phyloP scores from a whole-genome alignment of 257 asterid genomes.

The Hygrophila difformis region DNA sequence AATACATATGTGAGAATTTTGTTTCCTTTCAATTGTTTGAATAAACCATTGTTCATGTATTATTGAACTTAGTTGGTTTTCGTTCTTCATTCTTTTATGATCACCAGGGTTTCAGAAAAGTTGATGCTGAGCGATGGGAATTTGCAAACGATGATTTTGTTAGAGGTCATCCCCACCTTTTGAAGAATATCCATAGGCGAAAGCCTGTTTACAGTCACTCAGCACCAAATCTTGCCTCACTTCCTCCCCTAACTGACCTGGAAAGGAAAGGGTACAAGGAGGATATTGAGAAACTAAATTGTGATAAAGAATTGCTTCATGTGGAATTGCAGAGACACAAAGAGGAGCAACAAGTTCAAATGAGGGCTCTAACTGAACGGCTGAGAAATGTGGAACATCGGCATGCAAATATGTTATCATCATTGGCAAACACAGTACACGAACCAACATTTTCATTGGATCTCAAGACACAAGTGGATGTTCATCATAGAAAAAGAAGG shows the following conservation, averaged over 20 bases:
- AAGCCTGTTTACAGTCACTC: slow-evolving; percentile 97
- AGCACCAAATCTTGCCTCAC: slow-evolving; percentile 30
- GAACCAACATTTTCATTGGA: slow-evolving; percentile 33
- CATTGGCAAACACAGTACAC: slow-evolving; percentile 34
- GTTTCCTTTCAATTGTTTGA: slow-evolving; percentile 4
- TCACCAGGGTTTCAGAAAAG: slow-evolving; percentile 78
- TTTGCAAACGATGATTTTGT: slow-evolving; percentile 77
- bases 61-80: too few relatives aligned
- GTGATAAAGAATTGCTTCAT: slow-evolving; percentile 44
- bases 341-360: slow-evolving; percentile 43
- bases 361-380: slow-evolving; percentile 35
- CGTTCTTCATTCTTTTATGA: slow-evolving; percentile 14
- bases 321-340: slow-evolving; percentile 42
- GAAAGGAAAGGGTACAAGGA: slow-evolving; percentile 64
- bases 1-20: slow-evolving; percentile 68
- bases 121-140: slow-evolving; percentile 91
- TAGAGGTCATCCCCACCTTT: slow-evolving; percentile 60
- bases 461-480: slow-evolving; percentile 32
- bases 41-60: too few relatives aligned
- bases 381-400: slow-evolving; percentile 35
- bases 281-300: slow-evolving; percentile 50
- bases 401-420: slow-evolving; percentile 45
- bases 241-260: slow-evolving; percentile 41
- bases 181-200: slow-evolving; percentile 81
- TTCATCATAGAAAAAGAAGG: slow-evolving; percentile 59